Conservation (phyloP, 2,329 filamentous ascomycete species). For the Ophiocordyceps australis region DNA sequence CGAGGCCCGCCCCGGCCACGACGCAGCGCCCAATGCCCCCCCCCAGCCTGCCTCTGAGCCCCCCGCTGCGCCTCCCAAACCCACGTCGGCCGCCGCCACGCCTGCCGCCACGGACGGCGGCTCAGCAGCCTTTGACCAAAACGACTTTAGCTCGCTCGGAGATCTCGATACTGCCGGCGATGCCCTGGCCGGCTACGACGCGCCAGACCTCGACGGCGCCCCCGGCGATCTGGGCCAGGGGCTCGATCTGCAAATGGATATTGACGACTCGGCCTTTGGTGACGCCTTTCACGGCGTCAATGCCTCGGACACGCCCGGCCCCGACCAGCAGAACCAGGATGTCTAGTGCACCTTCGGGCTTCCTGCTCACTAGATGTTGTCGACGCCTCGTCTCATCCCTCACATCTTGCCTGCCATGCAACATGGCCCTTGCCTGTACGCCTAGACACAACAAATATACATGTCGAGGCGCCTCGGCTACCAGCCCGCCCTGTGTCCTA, state of each 20-base stretch:
- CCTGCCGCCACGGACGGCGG: constrained; percentile 22
- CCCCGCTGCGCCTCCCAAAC: constrained; percentile 10
- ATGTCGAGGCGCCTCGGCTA: too few species aligned
- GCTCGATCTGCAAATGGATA: constrained; percentile 43
- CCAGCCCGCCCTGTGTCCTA: too few species aligned
- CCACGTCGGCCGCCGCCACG: constrained; percentile 22
- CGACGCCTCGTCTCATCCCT: too few species aligned
- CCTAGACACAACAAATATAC: too few species aligned
- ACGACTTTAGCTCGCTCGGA: constrained; percentile 44
- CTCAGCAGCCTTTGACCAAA: constrained; percentile 29
- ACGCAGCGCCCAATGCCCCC: neutral
- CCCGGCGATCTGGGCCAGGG: constrained; percentile 33
- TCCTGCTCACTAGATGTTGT: too few species aligned
- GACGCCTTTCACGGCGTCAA: constrained; percentile 59
- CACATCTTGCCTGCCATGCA: too few species aligned
- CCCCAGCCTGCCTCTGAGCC: neutral
- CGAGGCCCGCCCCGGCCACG: constrained; percentile 2
- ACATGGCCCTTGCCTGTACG: too few species aligned
- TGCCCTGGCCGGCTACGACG: constrained; percentile 48
- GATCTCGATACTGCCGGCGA: constrained; percentile 56
- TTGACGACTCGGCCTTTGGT: constrained; percentile 69
- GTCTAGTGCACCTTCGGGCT: too few species aligned
- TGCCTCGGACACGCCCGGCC: constrained; percentile 15
- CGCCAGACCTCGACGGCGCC: constrained; percentile 27
- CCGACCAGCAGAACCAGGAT: constrained; percentile 14